Evolutionary conservation across 1,284 basidiomycete species (phyloP).

Genomic region (Austroboletus rostrupii): DNA sequence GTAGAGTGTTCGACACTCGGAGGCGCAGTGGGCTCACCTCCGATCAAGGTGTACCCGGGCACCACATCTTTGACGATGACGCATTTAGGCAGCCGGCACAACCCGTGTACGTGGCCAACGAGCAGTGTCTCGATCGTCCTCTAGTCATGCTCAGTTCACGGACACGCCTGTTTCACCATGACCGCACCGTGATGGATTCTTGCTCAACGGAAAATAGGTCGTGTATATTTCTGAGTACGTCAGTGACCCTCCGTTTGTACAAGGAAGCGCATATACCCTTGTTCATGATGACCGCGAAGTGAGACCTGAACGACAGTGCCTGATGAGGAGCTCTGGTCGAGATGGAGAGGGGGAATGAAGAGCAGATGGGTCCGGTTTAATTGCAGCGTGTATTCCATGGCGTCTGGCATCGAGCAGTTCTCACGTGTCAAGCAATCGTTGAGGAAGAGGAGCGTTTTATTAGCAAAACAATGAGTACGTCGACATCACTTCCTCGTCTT

Average conservation of each 20-base stretch:
- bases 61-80: constrained; percentile 11
- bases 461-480: neutral
- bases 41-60: constrained; percentile 20
- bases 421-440: constrained; percentile 5
- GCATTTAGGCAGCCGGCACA: constrained; percentile 15
- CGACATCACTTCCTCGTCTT: constrained; percentile 52
- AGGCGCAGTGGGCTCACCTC: constrained; percentile 10
- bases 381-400: constrained; percentile 12
- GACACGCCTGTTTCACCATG: neutral
- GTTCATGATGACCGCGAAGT: constrained; percentile 15
- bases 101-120: constrained; percentile 15
- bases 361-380: constrained; percentile 25
- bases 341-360: constrained; percentile 18
- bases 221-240: constrained; percentile 10
- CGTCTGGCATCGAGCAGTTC: neutral
- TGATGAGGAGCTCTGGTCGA: neutral
- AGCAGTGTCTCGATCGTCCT: constrained; percentile 24
- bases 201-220: constrained; percentile 9
- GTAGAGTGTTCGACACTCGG: neutral
- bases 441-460: neutral
- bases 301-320: constrained; percentile 26
- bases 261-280: constrained; percentile 19
- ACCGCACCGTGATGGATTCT: constrained; percentile 20
- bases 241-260: neutral
- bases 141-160: constrained; percentile 7